phyloP scores from a whole-genome alignment of 2,329 filamentous ascomycete species.

The Ceratocystiopsis minuta region DNA sequence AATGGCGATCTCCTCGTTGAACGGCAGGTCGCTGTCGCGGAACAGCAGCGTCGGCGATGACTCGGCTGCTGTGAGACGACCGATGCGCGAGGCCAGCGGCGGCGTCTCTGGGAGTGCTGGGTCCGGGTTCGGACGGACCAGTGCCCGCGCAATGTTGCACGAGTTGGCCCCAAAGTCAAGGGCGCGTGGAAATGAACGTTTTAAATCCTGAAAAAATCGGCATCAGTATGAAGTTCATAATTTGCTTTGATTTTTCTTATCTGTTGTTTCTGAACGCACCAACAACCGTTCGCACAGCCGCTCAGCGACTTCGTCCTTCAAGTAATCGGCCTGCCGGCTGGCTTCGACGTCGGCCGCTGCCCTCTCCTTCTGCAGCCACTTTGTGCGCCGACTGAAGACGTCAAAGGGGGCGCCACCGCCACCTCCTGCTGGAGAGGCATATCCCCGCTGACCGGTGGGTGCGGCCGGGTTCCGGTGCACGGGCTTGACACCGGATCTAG shows the following conservation, averaged over 20 bases:
- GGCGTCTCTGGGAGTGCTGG: conserved; percentile 36
- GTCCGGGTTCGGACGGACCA: conserved; percentile 54
- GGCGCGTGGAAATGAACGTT: conserved; percentile 64
- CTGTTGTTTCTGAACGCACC: conserved; percentile 21
- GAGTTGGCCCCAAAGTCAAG: conserved; percentile 92
- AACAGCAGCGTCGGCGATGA: conserved; percentile 61
- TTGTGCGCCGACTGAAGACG: conserved; percentile 76
- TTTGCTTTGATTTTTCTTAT: background rate
- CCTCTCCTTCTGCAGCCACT: conserved; percentile 83
- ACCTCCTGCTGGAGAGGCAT: conserved; percentile 50
- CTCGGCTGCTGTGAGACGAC: conserved; percentile 62
- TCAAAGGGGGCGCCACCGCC: conserved; percentile 57
- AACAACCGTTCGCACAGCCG: conserved; percentile 73
- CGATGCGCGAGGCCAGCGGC: conserved; percentile 53
- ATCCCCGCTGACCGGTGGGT: conserved; percentile 34
- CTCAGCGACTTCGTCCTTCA: conserved; percentile 79
- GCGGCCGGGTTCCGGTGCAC: conserved; percentile 11
- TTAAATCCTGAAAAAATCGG: conserved; percentile 52
- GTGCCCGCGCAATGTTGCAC: conserved; percentile 76
- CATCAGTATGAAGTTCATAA: conserved; percentile 1
- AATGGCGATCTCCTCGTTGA: conserved; percentile 57
- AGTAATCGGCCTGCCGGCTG: conserved; percentile 72
- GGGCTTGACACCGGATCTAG: no score
- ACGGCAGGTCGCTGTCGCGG: conserved; percentile 57
- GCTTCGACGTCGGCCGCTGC: conserved; percentile 51